These are phyloP conservation scores for Lachancea fermentati DNA, from an alignment of 805 yeast genomes.

Conservation along the genomic window DNA sequence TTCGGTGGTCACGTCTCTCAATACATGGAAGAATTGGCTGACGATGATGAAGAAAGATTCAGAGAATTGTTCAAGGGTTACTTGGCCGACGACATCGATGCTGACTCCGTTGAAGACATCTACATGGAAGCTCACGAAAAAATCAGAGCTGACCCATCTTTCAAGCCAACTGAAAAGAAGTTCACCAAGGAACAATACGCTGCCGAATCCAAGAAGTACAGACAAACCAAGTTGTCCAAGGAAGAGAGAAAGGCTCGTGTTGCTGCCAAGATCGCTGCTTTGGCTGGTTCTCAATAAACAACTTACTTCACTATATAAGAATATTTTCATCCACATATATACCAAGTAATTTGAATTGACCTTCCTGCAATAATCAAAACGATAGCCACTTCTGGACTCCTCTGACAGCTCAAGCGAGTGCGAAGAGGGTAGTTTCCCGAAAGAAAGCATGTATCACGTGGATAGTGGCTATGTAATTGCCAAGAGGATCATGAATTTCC, in stretches of 20 bases:
- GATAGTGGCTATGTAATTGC: neutral
- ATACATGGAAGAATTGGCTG: constrained; percentile 99
- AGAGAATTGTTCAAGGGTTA: constrained; percentile 91
- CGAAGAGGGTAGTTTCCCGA: no score
- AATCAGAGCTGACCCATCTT: constrained; percentile 93
- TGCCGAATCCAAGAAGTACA: constrained; percentile 92
- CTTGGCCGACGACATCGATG: constrained; percentile 95
- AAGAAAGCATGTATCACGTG: neutral
- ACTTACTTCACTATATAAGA: constrained; percentile 2
- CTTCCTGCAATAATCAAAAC: neutral
- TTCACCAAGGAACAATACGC: constrained; percentile 97
- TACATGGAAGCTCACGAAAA: constrained; percentile 91
- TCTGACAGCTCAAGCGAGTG: neutral
- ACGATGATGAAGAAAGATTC: constrained; percentile 99
- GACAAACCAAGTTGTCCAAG: constrained; percentile 77
- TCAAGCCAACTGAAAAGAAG: constrained; percentile 85
- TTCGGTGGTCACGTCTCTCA: constrained; percentile 99
- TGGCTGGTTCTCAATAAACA: constrained; percentile 42
- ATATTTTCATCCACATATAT: neutral
- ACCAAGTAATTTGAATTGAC: neutral
- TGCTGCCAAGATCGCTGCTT: constrained; percentile 90
- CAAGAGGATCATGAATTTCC: neutral
- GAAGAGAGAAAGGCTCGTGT: constrained; percentile 88
- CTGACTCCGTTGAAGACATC: constrained; percentile 93
- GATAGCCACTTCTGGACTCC: neutral